Conservation (phyloP, 2,329 filamentous ascomycete species). For the Diaporthe velutina region DNA sequence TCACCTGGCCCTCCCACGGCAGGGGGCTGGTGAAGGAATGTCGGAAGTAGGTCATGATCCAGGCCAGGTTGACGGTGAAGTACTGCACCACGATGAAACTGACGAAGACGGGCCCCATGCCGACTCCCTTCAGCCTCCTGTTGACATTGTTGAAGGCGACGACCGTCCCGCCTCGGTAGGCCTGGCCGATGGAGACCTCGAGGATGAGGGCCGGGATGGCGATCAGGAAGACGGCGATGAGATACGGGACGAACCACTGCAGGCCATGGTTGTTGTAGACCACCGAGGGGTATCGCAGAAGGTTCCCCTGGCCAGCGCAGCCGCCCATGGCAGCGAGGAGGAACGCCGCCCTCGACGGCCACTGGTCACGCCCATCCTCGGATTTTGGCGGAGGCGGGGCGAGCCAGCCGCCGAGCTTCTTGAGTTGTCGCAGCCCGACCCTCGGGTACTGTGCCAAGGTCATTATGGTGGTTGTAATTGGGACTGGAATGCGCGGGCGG, state of each 20-base stretch:
- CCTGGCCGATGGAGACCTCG: constrained; percentile 78
- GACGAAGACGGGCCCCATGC: constrained; percentile 64
- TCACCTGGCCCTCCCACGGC: constrained; percentile 63
- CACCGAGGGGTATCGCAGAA: constrained; percentile 69
- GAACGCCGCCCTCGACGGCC: constrained; percentile 67
- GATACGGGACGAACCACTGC: constrained; percentile 72
- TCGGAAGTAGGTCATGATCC: constrained; percentile 72
- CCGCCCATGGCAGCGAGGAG: constrained; percentile 71
- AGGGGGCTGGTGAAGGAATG: constrained; percentile 67
- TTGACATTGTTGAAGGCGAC: constrained; percentile 68
- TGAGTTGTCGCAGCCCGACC: constrained; percentile 39
- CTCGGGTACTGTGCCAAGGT: constrained; percentile 2
- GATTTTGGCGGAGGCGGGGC: constrained; percentile 53
- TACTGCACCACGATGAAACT: constrained; percentile 69
- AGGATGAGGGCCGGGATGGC: constrained; percentile 68
- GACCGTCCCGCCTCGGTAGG: constrained; percentile 67
- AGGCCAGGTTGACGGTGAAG: constrained; percentile 68
- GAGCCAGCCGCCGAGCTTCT: constrained; percentile 50
- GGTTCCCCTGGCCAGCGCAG: constrained; percentile 69
- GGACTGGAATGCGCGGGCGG: constrained; percentile 8
- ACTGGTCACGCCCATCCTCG: constrained; percentile 63
- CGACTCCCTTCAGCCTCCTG: constrained; percentile 65
- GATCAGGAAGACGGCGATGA: constrained; percentile 66
- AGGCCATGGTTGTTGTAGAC: constrained; percentile 72
- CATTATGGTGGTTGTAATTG: background rate